Percentiles rank a stretch among this genome's conserved stretches.
These are phyloP conservation scores for Lentinula boryana DNA, from an alignment of 768 basidiomycete genomes.

Conservation along the genomic window DNA sequence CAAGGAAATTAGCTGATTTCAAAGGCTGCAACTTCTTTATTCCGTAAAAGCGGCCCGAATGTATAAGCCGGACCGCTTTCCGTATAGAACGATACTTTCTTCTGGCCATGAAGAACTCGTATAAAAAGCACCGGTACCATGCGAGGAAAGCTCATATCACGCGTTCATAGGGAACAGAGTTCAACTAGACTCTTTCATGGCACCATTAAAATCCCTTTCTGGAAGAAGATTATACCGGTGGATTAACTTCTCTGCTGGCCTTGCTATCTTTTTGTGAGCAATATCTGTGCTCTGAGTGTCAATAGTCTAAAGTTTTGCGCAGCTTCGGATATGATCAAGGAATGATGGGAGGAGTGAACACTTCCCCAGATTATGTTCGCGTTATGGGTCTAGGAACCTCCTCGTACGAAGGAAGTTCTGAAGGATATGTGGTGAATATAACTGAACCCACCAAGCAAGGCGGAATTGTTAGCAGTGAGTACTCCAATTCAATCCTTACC, in stretches of 20 bases:
- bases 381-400: slow-evolving; percentile 34
- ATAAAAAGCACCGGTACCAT: too few relatives aligned
- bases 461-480: slow-evolving; percentile 36
- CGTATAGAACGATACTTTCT: too few relatives aligned
- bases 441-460: slow-evolving; percentile 37
- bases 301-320: not conserved
- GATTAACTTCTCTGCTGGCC: slow-evolving; percentile 23
- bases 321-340: slow-evolving; percentile 46
- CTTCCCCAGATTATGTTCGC: slow-evolving; percentile 35
- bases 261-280: slow-evolving; percentile 26
- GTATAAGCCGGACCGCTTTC: too few relatives aligned
- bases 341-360: slow-evolving; percentile 44
- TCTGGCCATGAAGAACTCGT: too few relatives aligned
- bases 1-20: too few relatives aligned
- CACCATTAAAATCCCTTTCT: not conserved
- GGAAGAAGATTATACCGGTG: slow-evolving; percentile 20
- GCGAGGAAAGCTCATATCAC: too few relatives aligned
- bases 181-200: not conserved
- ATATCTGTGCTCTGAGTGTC: not conserved
- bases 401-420: slow-evolving; percentile 30
- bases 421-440: slow-evolving; percentile 37
- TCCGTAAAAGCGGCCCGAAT: too few relatives aligned
- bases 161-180: too few relatives aligned
- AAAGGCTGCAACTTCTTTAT: too few relatives aligned
- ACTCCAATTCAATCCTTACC: not conserved